Base-by-base conservation (phyloP, 345 rosid genomes). In the Anacardium occidentale region DNA sequence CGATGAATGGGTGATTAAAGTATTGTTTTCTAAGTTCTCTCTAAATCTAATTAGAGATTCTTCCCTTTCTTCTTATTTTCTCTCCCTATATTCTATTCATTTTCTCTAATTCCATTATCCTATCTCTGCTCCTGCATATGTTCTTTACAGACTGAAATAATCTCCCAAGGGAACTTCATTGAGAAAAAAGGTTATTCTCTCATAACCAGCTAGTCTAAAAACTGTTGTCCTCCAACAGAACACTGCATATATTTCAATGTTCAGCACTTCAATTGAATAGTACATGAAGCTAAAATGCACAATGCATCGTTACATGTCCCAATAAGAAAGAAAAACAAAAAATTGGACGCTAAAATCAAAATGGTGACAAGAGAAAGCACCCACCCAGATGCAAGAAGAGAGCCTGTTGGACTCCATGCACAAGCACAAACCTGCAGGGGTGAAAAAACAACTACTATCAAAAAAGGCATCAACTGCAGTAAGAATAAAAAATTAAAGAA, bases 391-490 rank as follows among this genome's bases (percentile, higher is more conserved):
- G 99, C 99, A 87, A 96, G 97, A 82, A 96, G 85, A 61, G 98
- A 90, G 75, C 94, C 98, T n/a, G 95, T 80, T 37, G 99, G 99
- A 85, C 97, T 90, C 99, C 98, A 96, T 61, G 99, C 98, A 72
- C 99, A 91, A 29, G 97, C 97, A 79, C 99, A 93, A 80, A 96
- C 98, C 98, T 96, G 79, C 24, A 80, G 63, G 50, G 48, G 63
- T 48, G 60, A 22, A 52, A 66, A 70, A 65, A 70, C 26, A 64
- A 18, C 20, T 20, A 47, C 13, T 44, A 14, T 60, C 63, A 67
- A 11, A 6, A 17, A 13, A 61, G 32, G 58, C 48, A 48, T 55
- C 62, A 22, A 51, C 42, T 26, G 2, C 57, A 68, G 73, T 44
- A 57, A 50, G 57, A n/a, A 34, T n/a, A 37, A 47, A 56, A 10